Evolutionary conservation across 2,329 filamentous ascomycete genomes (phyloP).

Genomic region (Westerdykella ornata): DNA sequence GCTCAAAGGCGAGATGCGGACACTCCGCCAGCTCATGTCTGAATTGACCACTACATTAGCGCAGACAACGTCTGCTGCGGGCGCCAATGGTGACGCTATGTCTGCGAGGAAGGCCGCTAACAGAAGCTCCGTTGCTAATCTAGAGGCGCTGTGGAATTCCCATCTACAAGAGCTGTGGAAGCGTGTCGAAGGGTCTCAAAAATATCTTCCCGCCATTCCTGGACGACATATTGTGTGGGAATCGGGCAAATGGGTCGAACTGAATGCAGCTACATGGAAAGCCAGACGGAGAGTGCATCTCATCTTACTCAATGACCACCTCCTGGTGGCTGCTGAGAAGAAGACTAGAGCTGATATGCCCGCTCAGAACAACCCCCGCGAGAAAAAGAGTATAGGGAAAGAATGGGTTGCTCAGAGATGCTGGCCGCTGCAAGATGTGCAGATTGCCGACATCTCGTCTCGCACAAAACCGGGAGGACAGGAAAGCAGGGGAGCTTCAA

Average conservation of each 20-base stretch:
- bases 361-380: slow-evolving; percentile 38
- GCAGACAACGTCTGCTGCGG: slow-evolving; percentile 41
- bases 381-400: slow-evolving; percentile 35
- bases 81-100: slow-evolving; percentile 31
- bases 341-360: slow-evolving; percentile 71
- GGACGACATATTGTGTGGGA: slow-evolving; percentile 94
- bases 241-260: slow-evolving; percentile 87
- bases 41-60: slow-evolving; percentile 60
- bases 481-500: slow-evolving; percentile 60
- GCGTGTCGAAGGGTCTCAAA: slow-evolving; percentile 94
- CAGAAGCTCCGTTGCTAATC: slow-evolving; percentile 76
- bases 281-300: slow-evolving; percentile 82
- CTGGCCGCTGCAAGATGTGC: slow-evolving; percentile 88
- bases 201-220: slow-evolving; percentile 82
- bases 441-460: slow-evolving; percentile 77
- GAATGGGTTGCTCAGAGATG: slow-evolving; percentile 91
- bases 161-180: slow-evolving; percentile 83
- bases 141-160: slow-evolving; percentile 61
- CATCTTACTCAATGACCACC: slow-evolving; percentile 87
- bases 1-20: slow-evolving; percentile 91
- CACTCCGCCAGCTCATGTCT: slow-evolving; percentile 81
- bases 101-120: slow-evolving; percentile 59
- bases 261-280: slow-evolving; percentile 97
- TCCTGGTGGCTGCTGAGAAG: slow-evolving; percentile 90
- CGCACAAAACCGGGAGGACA: slow-evolving; percentile 20